These are phyloP conservation scores for Scenedesmus sp. DNA, from an alignment of 163 green algal genomes.

Conservation along the genomic window DNA sequence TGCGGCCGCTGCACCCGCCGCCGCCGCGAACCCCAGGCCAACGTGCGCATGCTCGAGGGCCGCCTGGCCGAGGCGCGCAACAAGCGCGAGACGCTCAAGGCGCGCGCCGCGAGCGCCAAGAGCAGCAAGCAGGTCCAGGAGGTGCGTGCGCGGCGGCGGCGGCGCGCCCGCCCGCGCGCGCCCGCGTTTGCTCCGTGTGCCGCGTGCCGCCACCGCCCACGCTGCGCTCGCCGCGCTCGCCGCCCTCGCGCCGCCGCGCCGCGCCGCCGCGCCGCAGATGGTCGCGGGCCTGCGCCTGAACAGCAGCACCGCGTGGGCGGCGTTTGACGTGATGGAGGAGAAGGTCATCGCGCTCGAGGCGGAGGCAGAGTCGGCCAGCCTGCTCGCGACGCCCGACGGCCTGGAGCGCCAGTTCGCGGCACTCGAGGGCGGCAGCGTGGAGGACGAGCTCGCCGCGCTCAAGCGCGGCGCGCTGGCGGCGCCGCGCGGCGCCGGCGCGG, in stretches of 20 bases:
- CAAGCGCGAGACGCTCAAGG: conserved; percentile 69
- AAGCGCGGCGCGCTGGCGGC: conserved; percentile 32
- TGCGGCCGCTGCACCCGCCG: too few relatives aligned
- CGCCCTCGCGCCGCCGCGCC: too few relatives aligned
- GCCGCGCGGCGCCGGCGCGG: neutral
- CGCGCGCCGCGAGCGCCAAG: conserved; percentile 55
- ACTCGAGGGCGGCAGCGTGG: conserved; percentile 65
- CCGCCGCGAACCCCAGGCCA: too few relatives aligned
- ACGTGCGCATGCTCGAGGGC: conserved; percentile 84
- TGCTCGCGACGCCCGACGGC: conserved; percentile 65
- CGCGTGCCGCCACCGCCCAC: too few relatives aligned
- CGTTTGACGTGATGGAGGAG: conserved; percentile 97
- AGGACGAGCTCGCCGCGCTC: conserved; percentile 39
- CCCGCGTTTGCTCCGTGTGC: too few relatives aligned
- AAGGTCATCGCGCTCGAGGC: conserved; percentile 84
- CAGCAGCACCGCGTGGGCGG: conserved; percentile 73
- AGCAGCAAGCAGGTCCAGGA: conserved; percentile 55
- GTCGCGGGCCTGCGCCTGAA: conserved; percentile 59
- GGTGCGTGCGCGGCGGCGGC: neutral
- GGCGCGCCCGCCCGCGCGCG: neutral
- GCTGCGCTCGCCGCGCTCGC: too few relatives aligned
- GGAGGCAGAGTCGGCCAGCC: conserved; percentile 51
- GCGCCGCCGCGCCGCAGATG: conserved; percentile 11
- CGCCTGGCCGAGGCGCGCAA: conserved; percentile 95
- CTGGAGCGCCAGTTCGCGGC: conserved; percentile 76